Base-by-base conservation (phyloP, 1,139 yeast species). In the Geotrichum aggregatum region DNA sequence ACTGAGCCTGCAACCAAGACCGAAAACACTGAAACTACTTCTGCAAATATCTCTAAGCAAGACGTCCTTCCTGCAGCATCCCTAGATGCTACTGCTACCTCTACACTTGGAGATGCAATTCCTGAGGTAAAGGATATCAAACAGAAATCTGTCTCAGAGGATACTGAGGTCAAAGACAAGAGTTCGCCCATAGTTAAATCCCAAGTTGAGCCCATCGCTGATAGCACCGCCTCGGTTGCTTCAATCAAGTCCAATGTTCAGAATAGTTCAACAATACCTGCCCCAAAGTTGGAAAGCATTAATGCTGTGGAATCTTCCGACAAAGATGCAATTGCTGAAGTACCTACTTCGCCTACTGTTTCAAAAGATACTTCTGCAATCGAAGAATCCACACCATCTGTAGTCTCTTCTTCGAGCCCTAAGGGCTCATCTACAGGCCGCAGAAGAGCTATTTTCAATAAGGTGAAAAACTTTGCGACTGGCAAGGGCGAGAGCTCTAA, bases 1-100 rank as follows among this genome's bases (percentile, higher is more conserved):
- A 58, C 56, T 26, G 58, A 59, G 10, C 58, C 60, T 3, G 61
- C 55, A 13, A 47, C 57, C 34, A 53, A 54, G 4, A 59, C 60
- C 44, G 58, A 54, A 22, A 56, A 54, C 30, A 24, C 31, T 19
- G 16, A 21, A 2, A 8, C 46, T 30, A 22, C 8, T 2, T 30
- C 49, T 38, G 49, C 18, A 2, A 21, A 34, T 14, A 24, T 28
- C 6, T 8, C 39, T 2, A 40, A 39, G 40, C n/a, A 21, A 4
- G 44, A 24, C 13, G 7, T 35, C 21, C 18, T 14, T 13, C 19
- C 40, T 26, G 3, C 24, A 22, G 30, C 6, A 21, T 6, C n/a
- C 21, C n/a, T 14, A 13, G 26, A 3, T 35, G n/a, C 36, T 11
- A 14, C 28, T 5, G 28, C 7, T 8, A 24, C 5, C 28, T 24